Base-by-base conservation (phyloP, 2,329 filamentous ascomycete genomes). In the Talaromyces rugulosus region DNA sequence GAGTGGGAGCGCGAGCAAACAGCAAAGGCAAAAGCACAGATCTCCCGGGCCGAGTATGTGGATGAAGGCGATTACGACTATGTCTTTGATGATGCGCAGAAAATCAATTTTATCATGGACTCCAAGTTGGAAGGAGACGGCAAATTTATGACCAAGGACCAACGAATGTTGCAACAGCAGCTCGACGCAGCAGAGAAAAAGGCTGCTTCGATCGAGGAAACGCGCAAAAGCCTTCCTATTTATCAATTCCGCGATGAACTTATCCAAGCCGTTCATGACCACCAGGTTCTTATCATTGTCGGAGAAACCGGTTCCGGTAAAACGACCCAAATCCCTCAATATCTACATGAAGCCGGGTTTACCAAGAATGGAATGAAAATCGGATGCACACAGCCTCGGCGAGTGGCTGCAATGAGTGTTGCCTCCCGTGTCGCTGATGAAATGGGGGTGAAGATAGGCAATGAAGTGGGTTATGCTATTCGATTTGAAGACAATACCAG, bases 341-440 rank as follows among this genome's bases (percentile, higher is more conserved):
- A 96, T 72, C 83, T 98, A 0, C 89, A 96, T 69, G 94, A 98
- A 74, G 91, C 91, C 0, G 93, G 93, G 1, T 96, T 90, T 69
- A 96, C 92, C 2, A 92, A 94, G 71, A 83, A 85, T 27, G 92
- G 90, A 5, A 82, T 90, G 76, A 96, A 94, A 74, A 86, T 99
- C 11, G 94, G 91, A 4, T 96, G 93, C 70, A 99, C 95, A 0
- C 95, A 99, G 67, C 95, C 95, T 4, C 88, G 95, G 68, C 87
- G 95, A 81, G 95, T 99, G 11, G 95, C 95, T 3, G 95, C 95
- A 33, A 98, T 98, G 94, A 95, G 90, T 71, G 94, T 98, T 23
- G 94, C 95, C n/a, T 87, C 91, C 52, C 92, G 95, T 82, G 95
- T 99, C 2, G 91, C 94, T 0, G 93, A 98, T 61, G 95, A 99